These are phyloP conservation scores for Dimargaris verticillata DNA, from an alignment of 192 early-diverging fungal species.

Conservation along the genomic window DNA sequence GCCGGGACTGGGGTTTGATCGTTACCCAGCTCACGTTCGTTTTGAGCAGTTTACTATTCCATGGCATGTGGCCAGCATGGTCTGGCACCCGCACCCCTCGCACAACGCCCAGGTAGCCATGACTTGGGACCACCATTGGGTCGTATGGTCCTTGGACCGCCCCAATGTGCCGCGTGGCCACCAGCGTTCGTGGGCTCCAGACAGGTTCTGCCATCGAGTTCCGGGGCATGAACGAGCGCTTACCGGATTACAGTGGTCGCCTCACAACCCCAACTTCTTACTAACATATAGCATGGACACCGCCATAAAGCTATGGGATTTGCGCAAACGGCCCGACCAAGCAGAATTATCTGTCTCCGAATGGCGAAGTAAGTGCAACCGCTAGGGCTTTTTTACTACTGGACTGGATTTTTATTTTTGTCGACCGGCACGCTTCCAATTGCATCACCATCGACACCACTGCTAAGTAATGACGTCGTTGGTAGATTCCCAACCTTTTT, in stretches of 20 bases:
- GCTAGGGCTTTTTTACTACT: neutral
- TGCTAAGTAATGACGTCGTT: neutral
- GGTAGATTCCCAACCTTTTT: neutral
- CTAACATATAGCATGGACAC: constrained; percentile 7
- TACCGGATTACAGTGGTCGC: constrained; percentile 2
- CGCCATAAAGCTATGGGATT: neutral
- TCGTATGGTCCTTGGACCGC: constrained; percentile 9
- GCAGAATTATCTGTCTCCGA: neutral
- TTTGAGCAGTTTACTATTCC: constrained; percentile 6
- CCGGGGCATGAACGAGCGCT: constrained; percentile 3
- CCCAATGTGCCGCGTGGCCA: neutral
- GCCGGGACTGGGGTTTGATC: neutral
- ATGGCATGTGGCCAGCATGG: neutral
- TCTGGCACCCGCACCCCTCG: constrained; percentile 1
- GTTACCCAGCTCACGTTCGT: neutral
- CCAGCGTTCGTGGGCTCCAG: too few relatives aligned
- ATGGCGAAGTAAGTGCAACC: neutral
- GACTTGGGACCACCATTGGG: constrained; percentile 10
- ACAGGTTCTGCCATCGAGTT: neutral
- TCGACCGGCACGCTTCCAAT: neutral
- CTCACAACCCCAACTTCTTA: neutral
- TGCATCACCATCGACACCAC: neutral
- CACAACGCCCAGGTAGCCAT: constrained; percentile 8
- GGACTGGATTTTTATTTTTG: neutral
- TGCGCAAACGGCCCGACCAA: neutral